These are phyloP conservation scores for Bisporella sp. DNA, from an alignment of 2,329 filamentous ascomycete genomes.

Conservation along the genomic window DNA sequence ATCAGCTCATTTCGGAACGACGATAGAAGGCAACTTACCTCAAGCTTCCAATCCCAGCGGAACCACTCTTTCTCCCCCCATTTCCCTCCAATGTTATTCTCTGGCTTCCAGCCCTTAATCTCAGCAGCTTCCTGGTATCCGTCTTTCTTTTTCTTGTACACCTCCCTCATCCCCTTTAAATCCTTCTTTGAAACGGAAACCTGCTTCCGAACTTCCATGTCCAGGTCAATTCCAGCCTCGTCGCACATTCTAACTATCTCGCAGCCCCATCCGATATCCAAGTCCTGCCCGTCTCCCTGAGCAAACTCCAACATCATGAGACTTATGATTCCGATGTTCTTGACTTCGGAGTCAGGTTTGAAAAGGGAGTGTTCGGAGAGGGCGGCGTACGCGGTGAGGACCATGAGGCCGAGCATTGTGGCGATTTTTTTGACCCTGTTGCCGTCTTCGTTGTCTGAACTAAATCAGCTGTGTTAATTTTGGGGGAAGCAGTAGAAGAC, in stretches of 20 bases:
- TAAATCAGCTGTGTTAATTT: not conserved
- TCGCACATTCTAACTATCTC: conserved; percentile 31
- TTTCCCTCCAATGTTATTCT: not conserved
- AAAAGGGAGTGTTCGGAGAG: conserved; percentile 30
- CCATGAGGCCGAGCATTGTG: conserved; percentile 50
- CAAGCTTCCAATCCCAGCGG: conserved; percentile 13
- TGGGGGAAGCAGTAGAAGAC: not conserved
- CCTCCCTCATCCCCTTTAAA: conserved; percentile 4
- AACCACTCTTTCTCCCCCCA: conserved; percentile 8
- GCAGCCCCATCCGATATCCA: conserved; percentile 46
- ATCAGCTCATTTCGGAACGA: not conserved
- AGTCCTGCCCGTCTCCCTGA: conserved; percentile 40
- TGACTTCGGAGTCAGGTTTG: conserved; percentile 33
- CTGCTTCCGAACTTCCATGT: conserved; percentile 10
- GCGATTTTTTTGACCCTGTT: conserved; percentile 16
- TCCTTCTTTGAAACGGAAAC: conserved; percentile 6
- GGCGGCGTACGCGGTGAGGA: conserved; percentile 47
- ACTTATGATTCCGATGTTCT: conserved; percentile 43
- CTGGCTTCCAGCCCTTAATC: conserved; percentile 7
- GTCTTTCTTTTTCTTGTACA: conserved; percentile 4
- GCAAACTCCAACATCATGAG: conserved; percentile 38
- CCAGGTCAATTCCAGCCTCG: conserved; percentile 12
- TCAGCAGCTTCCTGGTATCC: conserved; percentile 4
- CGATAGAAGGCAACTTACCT: conserved; percentile 4
- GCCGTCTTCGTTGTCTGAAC: conserved; percentile 13